Evolutionary conservation across 345 rosid species (phyloP).

Genomic region (Camelina laxa): DNA sequence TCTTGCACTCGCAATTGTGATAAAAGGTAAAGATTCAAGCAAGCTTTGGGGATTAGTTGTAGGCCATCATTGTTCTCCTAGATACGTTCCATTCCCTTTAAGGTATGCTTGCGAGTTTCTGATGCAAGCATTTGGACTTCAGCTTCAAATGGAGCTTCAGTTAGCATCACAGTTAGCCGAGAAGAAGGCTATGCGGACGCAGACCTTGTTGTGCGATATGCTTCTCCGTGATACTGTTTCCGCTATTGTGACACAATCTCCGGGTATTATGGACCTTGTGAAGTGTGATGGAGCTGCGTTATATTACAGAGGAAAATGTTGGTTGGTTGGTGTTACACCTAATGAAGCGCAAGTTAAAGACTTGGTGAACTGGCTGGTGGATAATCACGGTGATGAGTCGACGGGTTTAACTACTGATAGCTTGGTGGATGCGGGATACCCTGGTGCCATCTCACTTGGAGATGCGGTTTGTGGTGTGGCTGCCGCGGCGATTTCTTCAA

Average conservation of each 20-base stretch:
- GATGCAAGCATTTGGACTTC: constrained; percentile 81
- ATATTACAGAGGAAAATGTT: constrained; percentile 59
- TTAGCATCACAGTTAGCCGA: constrained; percentile 63
- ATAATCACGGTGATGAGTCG: constrained; percentile 63
- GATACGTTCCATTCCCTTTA: constrained; percentile 73
- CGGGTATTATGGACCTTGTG: constrained; percentile 83
- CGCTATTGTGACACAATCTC: constrained; percentile 82
- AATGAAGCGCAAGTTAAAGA: constrained; percentile 72
- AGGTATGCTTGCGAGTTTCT: constrained; percentile 87
- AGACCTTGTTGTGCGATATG: constrained; percentile 79
- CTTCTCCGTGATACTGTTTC: constrained; percentile 77
- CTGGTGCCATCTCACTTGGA: constrained; percentile 67
- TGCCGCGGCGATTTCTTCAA: constrained; percentile 67
- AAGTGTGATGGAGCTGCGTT: constrained; percentile 94
- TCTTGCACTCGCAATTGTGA: constrained; percentile 61
- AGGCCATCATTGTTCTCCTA: constrained; percentile 79
- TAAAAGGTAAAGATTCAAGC: constrained; percentile 53
- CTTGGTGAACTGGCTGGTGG: constrained; percentile 66
- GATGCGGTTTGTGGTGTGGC: constrained; percentile 89
- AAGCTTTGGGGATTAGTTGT: constrained; percentile 93
- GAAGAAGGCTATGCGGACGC: constrained; percentile 72
- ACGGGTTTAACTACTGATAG: constrained; percentile 78
- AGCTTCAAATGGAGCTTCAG: constrained; percentile 79
- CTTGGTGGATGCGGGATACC: constrained; percentile 75
- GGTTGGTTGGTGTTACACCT: constrained; percentile 83